Base-by-base conservation (phyloP, 306 rosid species). In the Acacia melanoxylon region DNA sequence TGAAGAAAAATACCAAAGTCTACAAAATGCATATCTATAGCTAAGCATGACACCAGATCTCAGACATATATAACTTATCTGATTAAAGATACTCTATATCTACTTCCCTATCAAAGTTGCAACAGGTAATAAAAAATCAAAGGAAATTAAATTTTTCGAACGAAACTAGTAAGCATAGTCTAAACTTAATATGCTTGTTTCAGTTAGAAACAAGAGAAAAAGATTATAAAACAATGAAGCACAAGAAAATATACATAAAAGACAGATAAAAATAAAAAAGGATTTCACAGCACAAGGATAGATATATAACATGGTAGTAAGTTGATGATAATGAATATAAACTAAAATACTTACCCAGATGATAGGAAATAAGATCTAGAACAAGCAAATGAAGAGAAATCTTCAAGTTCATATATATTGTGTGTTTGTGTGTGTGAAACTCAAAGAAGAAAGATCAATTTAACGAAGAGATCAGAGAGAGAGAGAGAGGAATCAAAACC, bases 401-500 rank as follows among this genome's bases (percentile, higher is more conserved):
- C 69, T 14, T 2, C n/a, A 29, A 31, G 40, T 24, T 61, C 5
- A 61, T 61, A 10, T 9, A 54, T 19, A 17, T 5, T 17, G 58
- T 61, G 31, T 61, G 67, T 25, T 33, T 3, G 17, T 51, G 56
- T 22, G 33, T 10, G 31, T 2, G 2, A 3, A 44, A 35, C 3
- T 15, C 3, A 25, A 67, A 79, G 24, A 41, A 40, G 15, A 25
- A 49, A 61, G 8, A 69, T 6, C 42, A 15, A n/a, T n/a, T 58
- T 58, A 58, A 46, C 6, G 63, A 4, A 13, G 19, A n/a, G 70
- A 14, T 63, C 15, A 15, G 12, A 54, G 6, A 42, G 14, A 16
- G 70, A 15, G 8, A 56, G 20, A 22, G 0, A 35, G 54, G n/a
- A 2, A 33, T 0, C 8, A 58, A 56, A n/a, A 91, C 98, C 98